These are phyloP conservation scores for Claviceps arundinis DNA, from an alignment of 2,329 filamentous ascomycete genomes.

Conservation along the genomic window DNA sequence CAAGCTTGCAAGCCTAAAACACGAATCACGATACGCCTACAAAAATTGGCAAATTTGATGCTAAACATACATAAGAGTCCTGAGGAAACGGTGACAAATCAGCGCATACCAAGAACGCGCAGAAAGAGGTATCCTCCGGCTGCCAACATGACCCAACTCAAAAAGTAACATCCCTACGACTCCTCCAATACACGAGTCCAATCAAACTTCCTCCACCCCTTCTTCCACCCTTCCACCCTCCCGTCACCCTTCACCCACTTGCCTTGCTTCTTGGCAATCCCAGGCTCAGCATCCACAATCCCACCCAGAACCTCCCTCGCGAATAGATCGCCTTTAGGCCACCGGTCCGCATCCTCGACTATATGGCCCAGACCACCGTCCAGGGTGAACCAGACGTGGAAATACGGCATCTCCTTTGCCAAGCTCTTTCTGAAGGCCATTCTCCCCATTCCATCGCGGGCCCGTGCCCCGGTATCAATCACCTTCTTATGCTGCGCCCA, in stretches of 20 bases:
- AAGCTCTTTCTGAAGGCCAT: conserved; percentile 69
- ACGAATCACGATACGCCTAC: too few species aligned
- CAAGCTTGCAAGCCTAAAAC: too few species aligned
- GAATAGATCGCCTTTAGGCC: conserved; percentile 87
- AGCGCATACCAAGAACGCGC: too few species aligned
- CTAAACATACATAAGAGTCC: too few species aligned
- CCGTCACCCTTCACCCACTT: conserved; percentile 61
- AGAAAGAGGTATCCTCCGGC: too few species aligned
- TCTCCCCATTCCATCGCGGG: conserved; percentile 53
- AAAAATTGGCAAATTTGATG: too few species aligned
- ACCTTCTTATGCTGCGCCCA: conserved; percentile 94
- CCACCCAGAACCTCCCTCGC: conserved; percentile 84
- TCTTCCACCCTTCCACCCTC: conserved; percentile 66
- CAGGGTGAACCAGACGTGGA: conserved; percentile 89
- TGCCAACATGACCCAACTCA: background rate
- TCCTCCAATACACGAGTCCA: conserved; percentile 53
- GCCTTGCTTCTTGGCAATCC: conserved; percentile 82
- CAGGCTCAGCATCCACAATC: conserved; percentile 72
- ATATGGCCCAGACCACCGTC: conserved; percentile 89
- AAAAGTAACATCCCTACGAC: conserved; percentile 1
- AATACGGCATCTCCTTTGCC: conserved; percentile 96
- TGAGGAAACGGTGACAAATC: too few species aligned
- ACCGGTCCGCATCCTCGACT: conserved; percentile 71
- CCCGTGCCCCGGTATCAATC: conserved; percentile 66
- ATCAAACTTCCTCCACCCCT: conserved; percentile 84